Evolutionary conservation across 1,139 yeast species (phyloP).

Genomic region (Zhuliangozyma parablackwelliae): DNA sequence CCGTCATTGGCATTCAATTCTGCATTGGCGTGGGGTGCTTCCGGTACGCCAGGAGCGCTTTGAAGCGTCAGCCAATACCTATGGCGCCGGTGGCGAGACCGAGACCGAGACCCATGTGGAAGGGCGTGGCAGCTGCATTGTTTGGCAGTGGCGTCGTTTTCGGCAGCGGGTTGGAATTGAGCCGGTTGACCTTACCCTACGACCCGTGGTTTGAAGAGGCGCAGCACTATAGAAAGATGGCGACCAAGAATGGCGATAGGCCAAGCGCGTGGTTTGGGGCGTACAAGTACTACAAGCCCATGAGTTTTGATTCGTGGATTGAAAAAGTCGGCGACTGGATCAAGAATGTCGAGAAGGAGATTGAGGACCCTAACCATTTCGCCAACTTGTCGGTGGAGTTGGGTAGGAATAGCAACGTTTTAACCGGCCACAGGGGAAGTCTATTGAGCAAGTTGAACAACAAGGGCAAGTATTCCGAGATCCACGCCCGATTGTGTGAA

Average conservation of each 20-base stretch:
- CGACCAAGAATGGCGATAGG: slow-evolving; percentile 36
- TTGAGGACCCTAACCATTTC: slow-evolving; percentile 7
- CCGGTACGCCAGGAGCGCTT: slow-evolving; percentile 16
- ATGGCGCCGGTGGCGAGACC: slow-evolving; percentile 1
- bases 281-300: slow-evolving; percentile 45
- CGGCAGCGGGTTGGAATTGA: slow-evolving; percentile 45
- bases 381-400: slow-evolving; percentile 9
- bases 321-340: slow-evolving; percentile 31
- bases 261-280: slow-evolving; percentile 62
- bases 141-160: slow-evolving; percentile 25
- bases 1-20: slow-evolving; percentile 46
- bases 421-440: not conserved
- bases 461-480: slow-evolving; percentile 21
- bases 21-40: slow-evolving; percentile 34
- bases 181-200: slow-evolving; percentile 45
- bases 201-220: slow-evolving; percentile 71
- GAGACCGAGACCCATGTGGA: slow-evolving; percentile 8
- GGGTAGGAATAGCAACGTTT: slow-evolving; percentile 4
- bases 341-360: slow-evolving; percentile 13
- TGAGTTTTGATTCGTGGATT: slow-evolving; percentile 46
- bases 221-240: slow-evolving; percentile 40
- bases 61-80: slow-evolving; percentile 6
- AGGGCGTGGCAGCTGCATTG: slow-evolving; percentile 14
- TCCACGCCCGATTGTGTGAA: slow-evolving; percentile 21
- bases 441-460: slow-evolving; percentile 11